These are phyloP conservation scores for Sordariomycetes sp. DNA, from an alignment of 2,329 filamentous ascomycete species.

Conservation along the genomic window DNA sequence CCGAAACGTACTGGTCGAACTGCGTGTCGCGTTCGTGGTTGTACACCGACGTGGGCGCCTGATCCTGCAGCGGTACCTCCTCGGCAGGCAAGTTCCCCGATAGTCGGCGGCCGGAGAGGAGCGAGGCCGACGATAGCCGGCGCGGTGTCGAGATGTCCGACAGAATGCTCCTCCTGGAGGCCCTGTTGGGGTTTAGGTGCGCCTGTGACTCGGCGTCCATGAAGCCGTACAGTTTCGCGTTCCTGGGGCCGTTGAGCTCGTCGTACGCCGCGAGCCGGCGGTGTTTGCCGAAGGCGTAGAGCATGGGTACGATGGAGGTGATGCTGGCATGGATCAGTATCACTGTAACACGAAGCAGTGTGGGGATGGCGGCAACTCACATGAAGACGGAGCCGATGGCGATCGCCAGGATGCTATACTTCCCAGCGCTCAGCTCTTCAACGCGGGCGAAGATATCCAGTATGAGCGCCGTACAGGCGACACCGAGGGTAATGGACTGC, in stretches of 20 bases:
- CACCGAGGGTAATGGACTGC: constrained; percentile 37
- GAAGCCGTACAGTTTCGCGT: constrained; percentile 38
- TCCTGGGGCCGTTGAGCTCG: constrained; percentile 36
- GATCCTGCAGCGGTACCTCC: not conserved
- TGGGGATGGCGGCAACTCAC: constrained; percentile 21
- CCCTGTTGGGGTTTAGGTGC: not conserved
- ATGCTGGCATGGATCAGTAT: constrained; percentile 18
- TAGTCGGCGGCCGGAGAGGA: not conserved
- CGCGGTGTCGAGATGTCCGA: not conserved
- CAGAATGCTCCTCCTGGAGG: constrained; percentile 1
- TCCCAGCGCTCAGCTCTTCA: constrained; percentile 24
- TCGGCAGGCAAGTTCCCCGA: not conserved
- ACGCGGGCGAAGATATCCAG: constrained; percentile 42
- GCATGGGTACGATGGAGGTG: constrained; percentile 28
- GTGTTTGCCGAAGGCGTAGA: constrained; percentile 36
- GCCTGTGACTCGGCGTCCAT: constrained; percentile 12
- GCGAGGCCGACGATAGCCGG: constrained; percentile 3
- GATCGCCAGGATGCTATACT: constrained; percentile 38
- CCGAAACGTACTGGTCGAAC: constrained; percentile 33
- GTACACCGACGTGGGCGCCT: constrained; percentile 17
- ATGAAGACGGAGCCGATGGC: constrained; percentile 36
- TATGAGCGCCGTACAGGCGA: constrained; percentile 33
- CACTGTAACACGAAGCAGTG: not conserved
- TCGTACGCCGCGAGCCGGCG: constrained; percentile 36
- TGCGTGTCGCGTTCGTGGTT: constrained; percentile 34